These are phyloP conservation scores for Rhodotorula babjevae DNA, from an alignment of 768 basidiomycete species.

Conservation along the genomic window DNA sequence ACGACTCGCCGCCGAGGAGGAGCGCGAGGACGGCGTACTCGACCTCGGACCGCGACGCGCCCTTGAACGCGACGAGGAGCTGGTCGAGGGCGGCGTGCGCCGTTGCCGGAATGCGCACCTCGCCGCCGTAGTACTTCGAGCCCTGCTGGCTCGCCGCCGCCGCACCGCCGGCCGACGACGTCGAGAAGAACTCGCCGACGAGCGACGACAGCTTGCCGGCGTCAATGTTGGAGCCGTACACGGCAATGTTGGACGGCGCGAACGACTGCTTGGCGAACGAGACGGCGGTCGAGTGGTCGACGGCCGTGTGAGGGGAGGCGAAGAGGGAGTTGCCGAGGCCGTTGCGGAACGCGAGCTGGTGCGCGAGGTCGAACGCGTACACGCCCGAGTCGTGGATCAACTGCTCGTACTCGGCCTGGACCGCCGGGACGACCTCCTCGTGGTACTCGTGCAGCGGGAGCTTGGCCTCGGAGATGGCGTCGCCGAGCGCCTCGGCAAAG, in stretches of 20 bases:
- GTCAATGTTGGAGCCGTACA: slow-evolving; percentile 82
- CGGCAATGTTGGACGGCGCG: slow-evolving; percentile 68
- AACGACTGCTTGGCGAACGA: slow-evolving; percentile 70
- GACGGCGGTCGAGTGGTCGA: slow-evolving; percentile 53
- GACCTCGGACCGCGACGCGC: slow-evolving; percentile 62
- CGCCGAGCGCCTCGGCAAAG: slow-evolving; percentile 84
- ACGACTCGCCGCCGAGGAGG: slow-evolving; percentile 69
- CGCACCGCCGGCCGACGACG: slow-evolving; percentile 48
- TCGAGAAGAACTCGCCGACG: slow-evolving; percentile 63
- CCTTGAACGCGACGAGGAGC: slow-evolving; percentile 84
- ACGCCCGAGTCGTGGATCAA: slow-evolving; percentile 61
- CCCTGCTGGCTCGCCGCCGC: slow-evolving; percentile 46
- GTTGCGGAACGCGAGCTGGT: slow-evolving; percentile 83
- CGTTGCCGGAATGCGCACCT: slow-evolving; percentile 62
- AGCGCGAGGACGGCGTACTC: slow-evolving; percentile 74
- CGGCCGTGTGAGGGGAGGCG: slow-evolving; percentile 62
- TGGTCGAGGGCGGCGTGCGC: slow-evolving; percentile 55
- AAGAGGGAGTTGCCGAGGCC: slow-evolving; percentile 90
- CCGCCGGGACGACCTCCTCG: slow-evolving; percentile 55
- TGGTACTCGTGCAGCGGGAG: slow-evolving; percentile 54
- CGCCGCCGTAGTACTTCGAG: slow-evolving; percentile 73
- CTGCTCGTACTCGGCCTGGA: slow-evolving; percentile 64
- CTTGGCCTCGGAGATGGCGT: slow-evolving; percentile 74
- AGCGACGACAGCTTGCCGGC: slow-evolving; percentile 63
- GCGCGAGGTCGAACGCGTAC: slow-evolving; percentile 78